Base-by-base conservation (phyloP, 257 asterid genomes). In the Gardenia jasminoides region DNA sequence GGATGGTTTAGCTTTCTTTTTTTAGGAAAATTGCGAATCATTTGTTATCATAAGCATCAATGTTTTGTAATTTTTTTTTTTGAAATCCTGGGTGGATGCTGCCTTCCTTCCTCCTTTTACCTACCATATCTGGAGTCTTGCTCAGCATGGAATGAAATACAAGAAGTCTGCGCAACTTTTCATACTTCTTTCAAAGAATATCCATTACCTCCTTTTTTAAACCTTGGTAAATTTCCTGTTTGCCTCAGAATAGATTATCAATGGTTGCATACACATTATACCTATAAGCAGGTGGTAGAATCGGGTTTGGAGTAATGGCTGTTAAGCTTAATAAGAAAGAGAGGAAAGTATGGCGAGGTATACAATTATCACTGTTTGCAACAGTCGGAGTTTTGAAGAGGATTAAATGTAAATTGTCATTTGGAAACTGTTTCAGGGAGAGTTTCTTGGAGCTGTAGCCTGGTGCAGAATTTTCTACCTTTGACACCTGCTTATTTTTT, bases 261-360 rank as follows among this genome's bases (percentile, higher is more conserved):
- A 16, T 33, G 12, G 47, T 33, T 64, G 3, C 33, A 3, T 28
- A 30, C 33, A 31, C 3, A 7, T 2, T 62, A 13, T 26, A 1
- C 30, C 0, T 33, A 26, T 61, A 0, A 62, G 41, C 22, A 41
- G 22, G 72, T 39, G n/a, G 11, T 46, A 11, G 36, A 46, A 70
- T 4, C n/a, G 9, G 10, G 31, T 30, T 30, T 75, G 71, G 67
- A 31, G 30, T 50, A 24, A 3, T 50, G 1, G 19, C 3, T 41
- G 13, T 13, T 39, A 56, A 17, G 33, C 56, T 16, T 43, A 75
- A 39, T 12, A 58, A 77, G 20, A 17, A 48, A 43, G 65, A 66
- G 62, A 76, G 80, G 73, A 47, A 66, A 11, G 33, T 47, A 76
- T 64, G 73, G 80, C n/a, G 7, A 47, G 28, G 73, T 1, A 20